Evolutionary conservation across 495 filamentous ascomycete species (phyloP), one percentile per base, ranked within the genome.

Genomic region (Cetradonia linearis): DNA sequence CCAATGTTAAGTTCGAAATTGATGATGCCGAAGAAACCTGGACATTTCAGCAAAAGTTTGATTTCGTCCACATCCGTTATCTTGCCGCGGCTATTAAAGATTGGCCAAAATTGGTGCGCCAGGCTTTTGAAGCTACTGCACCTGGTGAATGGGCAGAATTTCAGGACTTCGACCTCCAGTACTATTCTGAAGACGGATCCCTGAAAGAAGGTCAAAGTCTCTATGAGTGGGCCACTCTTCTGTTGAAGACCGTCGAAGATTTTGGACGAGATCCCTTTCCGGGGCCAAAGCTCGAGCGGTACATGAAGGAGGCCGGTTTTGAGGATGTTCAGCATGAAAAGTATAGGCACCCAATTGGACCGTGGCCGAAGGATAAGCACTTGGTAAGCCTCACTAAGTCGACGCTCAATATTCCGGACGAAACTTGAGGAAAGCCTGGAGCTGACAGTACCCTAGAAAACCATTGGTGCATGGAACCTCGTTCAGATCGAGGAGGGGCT

Each of bases 1-100:
- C 75, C 38, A 86, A 85, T 62, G 72, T 82, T 38, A 79, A 74
- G 63, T 86, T 84, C 63, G 79, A 84, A 64, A 76, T 86, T 30
- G 81, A 84, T 63, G 79, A 85, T 63, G 80, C 78, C 59, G 82
- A 77, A 60, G 63, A 69, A 8, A 62, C 70, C 1, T 80, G 76
- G 77, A 63, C 67, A 0, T 77, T 68, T 56, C 58, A 38, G 20
- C 65, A 81, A 40, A 62, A 77, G 28, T 82, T 82, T 49, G 78
- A 82, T 64, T 77, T 73, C 54, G 75, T 82, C 49, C 79, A 81
- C 63, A 72, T 72, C 1, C 73, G 78, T 4, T 63, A 76, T 46
- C 70, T 81, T 0, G 49, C 76, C 3, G 75, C 74, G 13, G 74
- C 71, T 59, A 78, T 79, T 66, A 59, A 56, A 4, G 74, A 81